phyloP scores from a whole-genome alignment of 108 stramenopile genomes.

The Pseudonitzschia delicatissima region DNA sequence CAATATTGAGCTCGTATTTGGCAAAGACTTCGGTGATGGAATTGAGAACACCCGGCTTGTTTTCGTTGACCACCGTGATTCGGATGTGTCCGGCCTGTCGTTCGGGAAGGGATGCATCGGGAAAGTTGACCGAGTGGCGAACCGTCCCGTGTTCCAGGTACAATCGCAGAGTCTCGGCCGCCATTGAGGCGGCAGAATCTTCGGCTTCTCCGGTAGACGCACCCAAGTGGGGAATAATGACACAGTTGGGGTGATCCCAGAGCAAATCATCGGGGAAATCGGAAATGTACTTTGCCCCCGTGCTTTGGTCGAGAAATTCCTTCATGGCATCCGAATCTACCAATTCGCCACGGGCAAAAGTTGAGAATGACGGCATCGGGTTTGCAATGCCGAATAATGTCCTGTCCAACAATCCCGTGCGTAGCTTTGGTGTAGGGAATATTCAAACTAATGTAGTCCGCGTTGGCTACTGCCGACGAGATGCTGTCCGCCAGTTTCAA shows the following conservation, averaged over 20 bases:
- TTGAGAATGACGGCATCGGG: constrained; percentile 84
- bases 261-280: constrained; percentile 90
- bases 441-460: constrained; percentile 94
- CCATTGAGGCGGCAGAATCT: constrained; percentile 91
- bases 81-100: constrained; percentile 60
- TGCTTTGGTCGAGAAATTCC: constrained; percentile 76
- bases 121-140: constrained; percentile 90
- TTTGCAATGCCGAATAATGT: constrained; percentile 77
- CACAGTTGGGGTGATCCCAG: constrained; percentile 82
- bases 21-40: constrained; percentile 84
- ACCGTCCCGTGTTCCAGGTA: constrained; percentile 87
- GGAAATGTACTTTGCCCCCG: constrained; percentile 72
- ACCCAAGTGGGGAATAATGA: constrained; percentile 93
- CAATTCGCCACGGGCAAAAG: constrained; percentile 94
- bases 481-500: constrained; percentile 72
- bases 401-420: constrained; percentile 81
- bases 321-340: constrained; percentile 91
- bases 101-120: constrained; percentile 65
- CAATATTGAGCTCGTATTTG: constrained; percentile 69
- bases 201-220: constrained; percentile 96
- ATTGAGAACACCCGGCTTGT: constrained; percentile 84
- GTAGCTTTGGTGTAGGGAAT: constrained; percentile 95
- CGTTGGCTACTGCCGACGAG: constrained; percentile 61
- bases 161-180: constrained; percentile 83
- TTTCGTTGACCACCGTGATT: constrained; percentile 88